Base-by-base conservation (phyloP, 768 basidiomycete species). In the Pleurotus tuoliensis region DNA sequence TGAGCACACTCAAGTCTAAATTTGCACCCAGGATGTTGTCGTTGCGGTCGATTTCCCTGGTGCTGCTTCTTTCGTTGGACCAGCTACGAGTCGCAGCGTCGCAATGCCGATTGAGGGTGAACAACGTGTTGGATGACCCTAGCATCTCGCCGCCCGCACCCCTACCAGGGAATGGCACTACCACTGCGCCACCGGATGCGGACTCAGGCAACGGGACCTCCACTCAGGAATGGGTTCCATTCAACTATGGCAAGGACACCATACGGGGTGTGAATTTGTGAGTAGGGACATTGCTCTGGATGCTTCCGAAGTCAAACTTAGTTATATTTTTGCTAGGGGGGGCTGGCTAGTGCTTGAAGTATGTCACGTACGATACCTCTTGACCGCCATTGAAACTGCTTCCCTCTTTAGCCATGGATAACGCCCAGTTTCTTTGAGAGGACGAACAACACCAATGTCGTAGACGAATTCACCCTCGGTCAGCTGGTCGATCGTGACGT, bases 341-440 rank as follows among this genome's bases (percentile, higher is more conserved):
- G 83, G 83, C 1, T 85, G 84, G 84, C 78, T 86, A 57, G 81
- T 86, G 13, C 68, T 86, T 2, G 84, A 86, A 72, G 82, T 80
- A 47, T 44, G 69, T 46, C 20, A 25, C 24, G 6, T 6, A 48
- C 30, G 34, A 18, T 25, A 9, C 20, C 47, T 46, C 27, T 34
- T 38, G 41, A 12, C 7, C 40, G 51, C 15, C 34, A 40, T 40
- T 55, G 13, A 55, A 16, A 39, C 25, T 13, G 15, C 8, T 25
- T 37, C 11, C 4, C n/a, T 22, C 20, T 11, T 4, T 57, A 88
- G 84, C 87, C 87, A 30, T 90, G 88, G 88, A 90, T 90, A 55
- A 89, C 86, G 1, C 88, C 88, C 1, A 87, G 84, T 62, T 73
- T 90, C 9, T 90, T 90, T 58, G 75, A 84, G 58, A 79, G 73